Evolutionary conservation across 306 rosid species (phyloP), one percentile per base, ranked within the genome.

Genomic region (Trichosanthes cucumerina): DNA sequence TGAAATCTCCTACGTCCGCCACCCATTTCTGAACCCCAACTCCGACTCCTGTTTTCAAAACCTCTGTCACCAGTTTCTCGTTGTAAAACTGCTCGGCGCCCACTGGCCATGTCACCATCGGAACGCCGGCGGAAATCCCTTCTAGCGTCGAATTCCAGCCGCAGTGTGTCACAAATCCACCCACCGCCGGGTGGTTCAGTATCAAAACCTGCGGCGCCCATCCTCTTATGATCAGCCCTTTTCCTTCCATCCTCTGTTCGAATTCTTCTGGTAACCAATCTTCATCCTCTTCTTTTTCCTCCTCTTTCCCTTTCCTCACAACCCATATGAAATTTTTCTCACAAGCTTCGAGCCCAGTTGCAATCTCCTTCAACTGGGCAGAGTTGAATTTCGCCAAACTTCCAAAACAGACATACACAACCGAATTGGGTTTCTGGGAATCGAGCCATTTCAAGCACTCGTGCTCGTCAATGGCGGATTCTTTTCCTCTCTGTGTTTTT

Each of bases 81-180:
- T 81, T 86, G 80, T 78, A 83, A 62, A 86, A 86, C 21, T 81
- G 84, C 78, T 83, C 81, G 0, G 75, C 85, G 2, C 49, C 56
- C 4, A 92, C 77, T 1, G 96, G 97, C 97, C 97, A 92, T 3
- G 93, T 87, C 7, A 83, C 79, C 95, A 90, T 86, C 1, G 93
- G 88, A 46, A 88, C 87, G 0, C 93, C 92, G 7, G 83, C 79
- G 1, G 86, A 70, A 36, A 88, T 59, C 3, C 92, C 85, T 79
- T 92, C 97, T 81, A 90, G 4, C 5, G 88, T 85, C 7, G 97
- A 92, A 57, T 92, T 92, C 95, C 97, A 92, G 10, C 97, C 95
- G 31, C 93, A 90, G 26, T 92, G 96, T 0, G 93, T 92, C 87
- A 92, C 54, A 31, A 89, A 92, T 49, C 93, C 97, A 23, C 90